Percentiles rank a stretch among this genome's conserved stretches.
Evolutionary conservation across 176 grass and related monocot species (phyloP).

Genomic region (Ananas comosus): DNA sequence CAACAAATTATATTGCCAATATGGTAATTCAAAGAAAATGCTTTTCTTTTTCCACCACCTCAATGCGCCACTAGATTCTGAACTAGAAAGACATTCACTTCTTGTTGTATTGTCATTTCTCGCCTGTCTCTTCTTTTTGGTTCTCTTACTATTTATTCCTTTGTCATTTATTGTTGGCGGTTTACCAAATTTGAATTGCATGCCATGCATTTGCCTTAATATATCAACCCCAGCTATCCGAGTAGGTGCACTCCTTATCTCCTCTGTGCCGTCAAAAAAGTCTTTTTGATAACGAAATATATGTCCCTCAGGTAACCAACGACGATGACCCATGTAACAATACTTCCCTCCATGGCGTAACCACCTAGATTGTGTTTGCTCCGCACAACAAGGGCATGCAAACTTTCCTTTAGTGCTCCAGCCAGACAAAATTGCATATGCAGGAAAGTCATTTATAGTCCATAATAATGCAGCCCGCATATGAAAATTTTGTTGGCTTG

Average conservation of each 20-base stretch:
- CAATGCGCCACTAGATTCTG: not conserved
- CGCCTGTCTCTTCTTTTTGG: no score
- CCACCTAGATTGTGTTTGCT: slow-evolving; percentile 1
- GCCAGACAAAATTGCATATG: slow-evolving; percentile 14
- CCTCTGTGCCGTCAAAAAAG: slow-evolving; percentile 5
- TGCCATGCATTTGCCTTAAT: slow-evolving; percentile 8
- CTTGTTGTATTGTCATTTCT: no score
- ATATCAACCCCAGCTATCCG: not conserved
- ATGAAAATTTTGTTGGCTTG: no score
- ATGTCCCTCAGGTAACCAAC: not conserved
- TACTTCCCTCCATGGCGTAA: slow-evolving; percentile 1
- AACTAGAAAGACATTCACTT: not conserved
- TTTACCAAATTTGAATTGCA: slow-evolving; percentile 3
- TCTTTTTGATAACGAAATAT: not conserved
- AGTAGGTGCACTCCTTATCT: not conserved
- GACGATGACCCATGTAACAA: not conserved
- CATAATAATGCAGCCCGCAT: slow-evolving; percentile 1
- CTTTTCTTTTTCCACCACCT: no score
- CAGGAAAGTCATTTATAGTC: slow-evolving; percentile 8
- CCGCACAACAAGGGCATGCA: slow-evolving; percentile 9
- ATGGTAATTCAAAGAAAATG: no score
- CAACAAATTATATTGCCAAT: no score
- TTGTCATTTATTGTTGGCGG: no score
- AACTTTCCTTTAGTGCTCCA: slow-evolving; percentile 10
- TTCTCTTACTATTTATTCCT: no score